Conservation (phyloP, 306 rosid species). For the Astragalus glycyphyllos region DNA sequence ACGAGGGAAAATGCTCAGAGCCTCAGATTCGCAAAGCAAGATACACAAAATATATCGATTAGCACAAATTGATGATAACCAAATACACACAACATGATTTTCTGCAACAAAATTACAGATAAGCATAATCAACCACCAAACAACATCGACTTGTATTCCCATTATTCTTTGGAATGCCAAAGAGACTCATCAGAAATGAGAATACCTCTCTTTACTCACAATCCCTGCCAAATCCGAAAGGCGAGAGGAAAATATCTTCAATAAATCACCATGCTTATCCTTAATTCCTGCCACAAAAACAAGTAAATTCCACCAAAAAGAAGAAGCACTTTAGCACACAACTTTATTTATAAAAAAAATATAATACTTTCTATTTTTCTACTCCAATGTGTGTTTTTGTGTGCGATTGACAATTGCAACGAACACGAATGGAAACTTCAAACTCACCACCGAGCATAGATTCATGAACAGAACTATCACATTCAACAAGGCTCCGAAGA, state of each 20-base stretch:
- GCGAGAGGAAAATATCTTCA: constrained; percentile 63
- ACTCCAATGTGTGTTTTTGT: not conserved
- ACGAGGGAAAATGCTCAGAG: not conserved
- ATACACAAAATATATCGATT: constrained; percentile 4
- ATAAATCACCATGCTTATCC: constrained; percentile 63
- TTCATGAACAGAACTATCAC: constrained; percentile 50
- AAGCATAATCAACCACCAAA: constrained; percentile 8
- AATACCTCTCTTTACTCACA: constrained; percentile 75
- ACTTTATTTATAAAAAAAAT: not conserved
- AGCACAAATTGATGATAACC: constrained; percentile 7
- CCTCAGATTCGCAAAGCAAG: constrained; percentile 24
- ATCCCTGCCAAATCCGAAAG: constrained; percentile 56
- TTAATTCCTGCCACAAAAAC: constrained; percentile 62
- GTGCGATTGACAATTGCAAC: not conserved
- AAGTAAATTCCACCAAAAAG: constrained; percentile 22
- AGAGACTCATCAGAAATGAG: constrained; percentile 27
- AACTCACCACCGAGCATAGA: constrained; percentile 61
- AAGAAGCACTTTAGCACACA: not conserved
- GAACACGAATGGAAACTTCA: not conserved
- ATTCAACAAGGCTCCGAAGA: constrained; percentile 66
- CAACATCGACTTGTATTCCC: not conserved
- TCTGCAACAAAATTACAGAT: not conserved
- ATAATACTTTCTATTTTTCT: not conserved
- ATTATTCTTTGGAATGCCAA: not conserved
- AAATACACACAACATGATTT: not conserved